These are phyloP conservation scores for Neofusicoccum laricinum DNA, from an alignment of 2,329 filamentous ascomycete species.

Conservation along the genomic window DNA sequence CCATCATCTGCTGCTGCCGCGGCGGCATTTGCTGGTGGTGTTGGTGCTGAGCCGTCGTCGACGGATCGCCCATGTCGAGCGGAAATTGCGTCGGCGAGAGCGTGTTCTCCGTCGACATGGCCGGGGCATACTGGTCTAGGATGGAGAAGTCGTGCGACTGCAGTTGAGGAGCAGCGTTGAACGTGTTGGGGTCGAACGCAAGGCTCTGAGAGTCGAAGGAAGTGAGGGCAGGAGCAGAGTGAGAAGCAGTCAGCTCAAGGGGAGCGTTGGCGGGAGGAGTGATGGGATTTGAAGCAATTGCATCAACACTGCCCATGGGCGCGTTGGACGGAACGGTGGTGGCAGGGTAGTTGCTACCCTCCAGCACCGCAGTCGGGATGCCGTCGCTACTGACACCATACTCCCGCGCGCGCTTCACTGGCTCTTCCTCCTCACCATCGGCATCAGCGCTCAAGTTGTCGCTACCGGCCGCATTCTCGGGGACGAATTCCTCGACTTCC, in stretches of 20 bases:
- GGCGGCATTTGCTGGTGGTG: constrained; percentile 1
- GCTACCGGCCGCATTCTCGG: constrained; percentile 8
- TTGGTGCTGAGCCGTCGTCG: not conserved
- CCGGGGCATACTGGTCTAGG: constrained; percentile 10
- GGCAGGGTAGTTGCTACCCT: not conserved
- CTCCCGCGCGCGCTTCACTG: constrained; percentile 7
- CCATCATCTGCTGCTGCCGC: constrained; percentile 12
- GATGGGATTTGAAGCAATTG: not conserved
- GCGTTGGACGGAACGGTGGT: not conserved
- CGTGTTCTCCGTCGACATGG: constrained; percentile 3
- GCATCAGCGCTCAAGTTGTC: not conserved
- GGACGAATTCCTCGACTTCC: constrained; percentile 51
- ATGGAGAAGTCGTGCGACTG: constrained; percentile 8
- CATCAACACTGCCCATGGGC: not conserved
- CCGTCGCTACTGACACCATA: constrained; percentile 10
- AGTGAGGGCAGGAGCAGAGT: not conserved
- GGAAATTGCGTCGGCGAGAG: constrained; percentile 8
- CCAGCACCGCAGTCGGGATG: not conserved
- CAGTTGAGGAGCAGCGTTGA: not conserved
- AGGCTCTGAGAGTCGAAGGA: constrained; percentile 1
- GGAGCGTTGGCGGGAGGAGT: not conserved
- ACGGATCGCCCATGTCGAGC: constrained; percentile 4
- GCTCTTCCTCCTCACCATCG: constrained; percentile 15
- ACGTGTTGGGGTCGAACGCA: constrained; percentile 6
- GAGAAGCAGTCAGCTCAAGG: not conserved